Evolutionary conservation across 805 yeast genomes (phyloP), one percentile per base, ranked within the genome.

Genomic region (Blastobotrys attinorum): DNA sequence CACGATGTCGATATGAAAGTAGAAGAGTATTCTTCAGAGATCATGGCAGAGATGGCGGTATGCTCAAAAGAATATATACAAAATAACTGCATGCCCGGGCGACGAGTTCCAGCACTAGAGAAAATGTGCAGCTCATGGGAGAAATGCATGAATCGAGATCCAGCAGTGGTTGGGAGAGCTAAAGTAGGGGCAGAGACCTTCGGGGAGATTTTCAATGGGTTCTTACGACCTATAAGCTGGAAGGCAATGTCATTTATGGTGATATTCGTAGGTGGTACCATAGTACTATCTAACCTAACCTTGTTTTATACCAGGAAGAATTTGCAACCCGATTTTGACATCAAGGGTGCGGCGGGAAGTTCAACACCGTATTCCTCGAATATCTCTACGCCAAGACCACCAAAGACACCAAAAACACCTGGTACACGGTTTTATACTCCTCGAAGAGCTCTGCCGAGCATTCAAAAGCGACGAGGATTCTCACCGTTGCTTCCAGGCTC

Each of bases 71-170:
- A 84, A 45, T 90, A 82, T 56, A 60, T 72, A 11, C 62, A 79
- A 22, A 89, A 90, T 61, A 75, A 80, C 51, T 90, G 98, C 59
- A 55, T 58, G 51, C 69, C 69, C 8, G 70, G 75, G 1, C 75
- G 76, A 3, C 66, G 90, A 11, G 89, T 79, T 0, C 96, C 95
- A 0, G 88, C 86, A 0, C 60, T 87, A 15, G 92, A 82, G 53
- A 61, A 64, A 1, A 65, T 75, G 11, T 90, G 98, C 61, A 67
- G 72, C 29, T 70, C 69, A 29, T 86, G 95, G 92, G 81, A 76
- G 48, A 73, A 72, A 45, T 92, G 98, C 60, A 85, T 86, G 88
- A 76, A 79, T 53, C 65, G 79, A 39, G 90, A 86, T 49, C 89
- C 95, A 7, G 72, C 74, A 3, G 62, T 61, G 1, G 71, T 80